A percentile compares a stretch with the other conserved stretches of the same genome.
These are phyloP conservation scores for Coniochaeta ligniaria DNA, from an alignment of 2,329 filamentous ascomycete species.

Conservation along the genomic window DNA sequence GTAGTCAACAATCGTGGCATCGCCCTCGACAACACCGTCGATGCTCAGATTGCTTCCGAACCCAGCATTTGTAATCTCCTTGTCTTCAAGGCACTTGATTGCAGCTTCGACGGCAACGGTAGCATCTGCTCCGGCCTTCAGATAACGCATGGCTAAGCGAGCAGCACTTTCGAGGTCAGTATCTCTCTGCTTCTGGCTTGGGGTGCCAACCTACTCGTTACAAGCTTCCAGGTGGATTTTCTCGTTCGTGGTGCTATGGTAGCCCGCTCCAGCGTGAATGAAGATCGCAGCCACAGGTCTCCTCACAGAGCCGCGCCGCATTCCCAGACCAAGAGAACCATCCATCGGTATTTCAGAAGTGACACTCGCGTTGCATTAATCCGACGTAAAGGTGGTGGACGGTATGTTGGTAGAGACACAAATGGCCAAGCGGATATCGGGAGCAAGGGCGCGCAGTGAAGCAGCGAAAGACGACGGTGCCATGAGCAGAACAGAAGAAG, in stretches of 20 bases:
- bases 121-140: conserved; percentile 72
- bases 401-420: neutral
- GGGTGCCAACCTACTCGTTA: conserved; percentile 60
- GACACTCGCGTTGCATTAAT: neutral
- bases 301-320: conserved; percentile 6
- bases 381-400: neutral
- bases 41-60: conserved; percentile 93
- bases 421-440: neutral
- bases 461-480: neutral
- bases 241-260: conserved; percentile 84
- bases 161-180: conserved; percentile 58
- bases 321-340: conserved; percentile 11
- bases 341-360: conserved; percentile 4
- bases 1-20: conserved; percentile 90
- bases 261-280: conserved; percentile 91
- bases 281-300: conserved; percentile 60
- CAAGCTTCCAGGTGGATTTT: conserved; percentile 77
- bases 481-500: neutral
- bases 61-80: conserved; percentile 92
- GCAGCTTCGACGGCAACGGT: conserved; percentile 87
- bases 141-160: conserved; percentile 72
- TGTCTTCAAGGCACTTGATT: conserved; percentile 81
- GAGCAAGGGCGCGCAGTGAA: neutral
- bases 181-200: neutral
- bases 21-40: conserved; percentile 86